Evolutionary conservation across 257 asterid species (phyloP), one percentile per base, ranked within the genome.

Genomic region (Solanum dulcamara): DNA sequence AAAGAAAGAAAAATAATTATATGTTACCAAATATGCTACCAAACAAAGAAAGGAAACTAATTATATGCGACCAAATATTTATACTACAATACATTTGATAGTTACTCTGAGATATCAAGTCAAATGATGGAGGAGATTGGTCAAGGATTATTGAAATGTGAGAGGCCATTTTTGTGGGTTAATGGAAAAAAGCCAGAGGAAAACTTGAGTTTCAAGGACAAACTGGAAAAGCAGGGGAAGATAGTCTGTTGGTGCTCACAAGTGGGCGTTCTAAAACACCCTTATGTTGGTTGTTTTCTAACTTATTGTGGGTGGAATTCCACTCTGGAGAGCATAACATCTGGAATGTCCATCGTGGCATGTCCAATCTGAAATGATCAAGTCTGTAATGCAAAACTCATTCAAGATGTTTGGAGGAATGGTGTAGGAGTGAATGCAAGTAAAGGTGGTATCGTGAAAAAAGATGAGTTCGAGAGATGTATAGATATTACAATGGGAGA

Each of bases 321-420:
- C 46, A 26, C 90, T 1, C 48, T 88, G 1, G 93, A 92, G 75
- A 85, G 94, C 48, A 37, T 92, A 13, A 90, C 70, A 4, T 84
- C 48, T 6, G n/a, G n/a, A n/a, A n/a, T n/a, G n/a, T n/a, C n/a
- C n/a, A n/a, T n/a, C n/a, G n/a, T n/a, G n/a, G n/a, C n/a, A n/a
- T n/a, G 90, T 57, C 93, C 93, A 1, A 88, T 71, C 10, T 92
- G 93, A 94, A 74, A 83, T 4, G 94, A 92, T 70, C 94, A 91
- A 68, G 14, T 48, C 0, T 90, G 91, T 66, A 92, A 91, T 14
- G 94, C 93, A 1, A 91, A 90, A 44, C 83, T 91, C 9, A 60
- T 90, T 77, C 89, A 92, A 83, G 94, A 90, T 70, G 80, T 50
- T 13, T 86, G 96, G 95, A 86, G 55, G 88, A 88, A 68, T 4